Evolutionary conservation across 768 basidiomycete species (phyloP).

Genomic region (Podaxis sp.): DNA sequence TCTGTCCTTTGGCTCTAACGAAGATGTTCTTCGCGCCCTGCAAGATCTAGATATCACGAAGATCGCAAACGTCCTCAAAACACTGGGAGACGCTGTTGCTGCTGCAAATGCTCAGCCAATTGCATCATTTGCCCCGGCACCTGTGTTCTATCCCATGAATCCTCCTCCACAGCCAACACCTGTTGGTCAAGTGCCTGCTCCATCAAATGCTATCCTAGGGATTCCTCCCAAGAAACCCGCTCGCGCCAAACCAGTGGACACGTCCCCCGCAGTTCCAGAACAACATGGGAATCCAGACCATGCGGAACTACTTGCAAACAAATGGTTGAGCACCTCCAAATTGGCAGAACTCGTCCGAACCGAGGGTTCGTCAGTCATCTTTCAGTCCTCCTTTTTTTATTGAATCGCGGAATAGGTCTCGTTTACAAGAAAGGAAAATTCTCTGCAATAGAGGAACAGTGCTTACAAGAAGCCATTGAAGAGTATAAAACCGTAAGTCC

Average conservation of each 20-base stretch:
- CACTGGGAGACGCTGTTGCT: conserved; percentile 56
- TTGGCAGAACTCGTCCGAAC: conserved; percentile 65
- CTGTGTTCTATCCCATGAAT: conserved; percentile 20
- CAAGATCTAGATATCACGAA: conserved; percentile 74
- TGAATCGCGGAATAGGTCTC: conserved; percentile 48
- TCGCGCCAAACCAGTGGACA: not conserved
- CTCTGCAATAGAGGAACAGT: conserved; percentile 72
- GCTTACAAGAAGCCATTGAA: conserved; percentile 63
- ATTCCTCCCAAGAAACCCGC: conserved; percentile 30
- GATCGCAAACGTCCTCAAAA: conserved; percentile 64
- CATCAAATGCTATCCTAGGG: conserved; percentile 43
- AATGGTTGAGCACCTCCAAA: conserved; percentile 73
- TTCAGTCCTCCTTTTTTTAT: not conserved
- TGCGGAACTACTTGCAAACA: conserved; percentile 69
- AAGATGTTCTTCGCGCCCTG: conserved; percentile 70
- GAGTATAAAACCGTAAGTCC: conserved; percentile 53
- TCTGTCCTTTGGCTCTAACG: conserved; percentile 53
- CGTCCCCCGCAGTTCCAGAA: conserved; percentile 20
- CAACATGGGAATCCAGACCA: conserved; percentile 51
- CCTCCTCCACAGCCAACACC: conserved; percentile 29
- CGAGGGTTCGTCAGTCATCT: conserved; percentile 46
- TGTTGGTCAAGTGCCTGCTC: conserved; percentile 39
- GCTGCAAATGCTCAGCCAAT: conserved; percentile 36
- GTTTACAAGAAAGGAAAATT: conserved; percentile 89
- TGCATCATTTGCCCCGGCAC: conserved; percentile 15